Conservation (phyloP, 306 rosid species). For the Boehmeria nivea region DNA sequence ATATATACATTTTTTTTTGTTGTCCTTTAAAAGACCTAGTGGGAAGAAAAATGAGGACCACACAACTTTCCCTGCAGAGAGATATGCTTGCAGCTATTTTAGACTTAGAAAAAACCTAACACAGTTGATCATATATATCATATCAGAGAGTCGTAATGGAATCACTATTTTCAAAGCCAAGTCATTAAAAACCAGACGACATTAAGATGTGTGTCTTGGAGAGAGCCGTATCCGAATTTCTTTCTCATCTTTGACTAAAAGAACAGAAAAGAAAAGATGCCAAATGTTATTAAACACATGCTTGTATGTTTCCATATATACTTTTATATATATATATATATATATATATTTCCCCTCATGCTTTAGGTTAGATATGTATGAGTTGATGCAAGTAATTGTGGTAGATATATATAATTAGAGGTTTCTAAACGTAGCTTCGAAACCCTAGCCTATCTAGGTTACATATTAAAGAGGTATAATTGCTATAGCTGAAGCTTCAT, state of each 20-base stretch:
- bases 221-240: constrained; percentile 24
- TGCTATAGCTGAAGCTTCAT: not conserved
- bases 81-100: constrained; percentile 52
- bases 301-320: not conserved
- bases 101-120: constrained; percentile 19
- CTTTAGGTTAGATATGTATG: not conserved
- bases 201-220: not conserved
- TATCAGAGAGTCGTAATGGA: constrained; percentile 29
- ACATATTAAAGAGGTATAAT: not conserved
- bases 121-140: constrained; percentile 27
- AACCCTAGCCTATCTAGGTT: not conserved
- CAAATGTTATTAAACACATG: not conserved
- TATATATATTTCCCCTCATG: not conserved
- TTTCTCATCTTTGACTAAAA: constrained; percentile 24
- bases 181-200: constrained; percentile 20
- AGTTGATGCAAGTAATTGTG: not conserved
- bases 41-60: constrained; percentile 60
- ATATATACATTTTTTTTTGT: constrained; percentile 9
- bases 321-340: no score
- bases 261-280: not conserved
- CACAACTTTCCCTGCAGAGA: constrained; percentile 57
- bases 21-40: constrained; percentile 27
- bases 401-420: not conserved
- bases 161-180: constrained; percentile 25
- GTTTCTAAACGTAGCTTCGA: not conserved